These are phyloP conservation scores for Beauveria rudraprayagi DNA, from an alignment of 2,329 filamentous ascomycete species.

Conservation along the genomic window DNA sequence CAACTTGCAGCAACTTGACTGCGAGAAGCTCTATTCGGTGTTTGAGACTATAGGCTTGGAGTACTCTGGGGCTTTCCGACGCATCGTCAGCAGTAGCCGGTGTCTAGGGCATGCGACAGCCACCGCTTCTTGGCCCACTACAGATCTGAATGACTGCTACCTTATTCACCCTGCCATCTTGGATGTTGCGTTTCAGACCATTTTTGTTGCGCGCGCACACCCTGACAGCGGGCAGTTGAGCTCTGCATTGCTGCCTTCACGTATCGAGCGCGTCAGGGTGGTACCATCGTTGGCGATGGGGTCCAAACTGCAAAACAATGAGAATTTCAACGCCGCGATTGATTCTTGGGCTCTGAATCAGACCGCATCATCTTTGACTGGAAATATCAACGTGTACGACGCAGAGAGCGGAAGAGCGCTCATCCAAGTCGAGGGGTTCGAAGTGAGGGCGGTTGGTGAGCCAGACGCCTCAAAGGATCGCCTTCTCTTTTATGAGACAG, in stretches of 20 bases:
- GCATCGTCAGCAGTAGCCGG: background rate
- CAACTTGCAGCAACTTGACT: background rate
- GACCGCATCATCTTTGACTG: background rate
- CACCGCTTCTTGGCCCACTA: background rate
- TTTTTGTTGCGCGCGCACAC: background rate
- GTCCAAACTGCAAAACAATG: too few species aligned
- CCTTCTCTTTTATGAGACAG: background rate
- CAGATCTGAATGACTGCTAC: background rate
- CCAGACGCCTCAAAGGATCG: background rate
- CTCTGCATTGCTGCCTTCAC: background rate
- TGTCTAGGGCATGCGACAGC: background rate
- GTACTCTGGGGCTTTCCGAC: background rate
- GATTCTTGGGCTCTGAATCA: background rate
- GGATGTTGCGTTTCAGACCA: constrained; percentile 27
- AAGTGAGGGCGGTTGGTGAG: background rate
- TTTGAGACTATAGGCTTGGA: constrained; percentile 9
- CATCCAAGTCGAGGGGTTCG: background rate
- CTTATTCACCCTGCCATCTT: constrained; percentile 26
- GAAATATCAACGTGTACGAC: background rate
- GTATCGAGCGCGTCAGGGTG: background rate
- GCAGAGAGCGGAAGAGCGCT: background rate
- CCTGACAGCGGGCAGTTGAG: background rate
- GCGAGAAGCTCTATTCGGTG: constrained; percentile 3
- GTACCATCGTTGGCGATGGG: background rate
- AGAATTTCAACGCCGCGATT: background rate